Conservation (phyloP, 2,329 filamentous ascomycete genomes). For the Penicillium italicum region DNA sequence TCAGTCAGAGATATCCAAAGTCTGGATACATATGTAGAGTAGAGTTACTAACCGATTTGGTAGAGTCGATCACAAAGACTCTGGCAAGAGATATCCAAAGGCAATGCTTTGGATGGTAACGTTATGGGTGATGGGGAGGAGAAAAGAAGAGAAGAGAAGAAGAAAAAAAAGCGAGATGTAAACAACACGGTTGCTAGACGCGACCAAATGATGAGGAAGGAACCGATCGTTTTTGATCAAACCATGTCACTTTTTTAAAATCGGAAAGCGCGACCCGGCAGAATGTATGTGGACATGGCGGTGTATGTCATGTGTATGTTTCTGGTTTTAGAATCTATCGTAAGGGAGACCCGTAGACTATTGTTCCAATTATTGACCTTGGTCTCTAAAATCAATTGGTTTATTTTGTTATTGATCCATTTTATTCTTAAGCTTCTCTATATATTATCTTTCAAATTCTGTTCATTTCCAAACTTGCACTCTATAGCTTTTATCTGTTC, state of each 20-base stretch:
- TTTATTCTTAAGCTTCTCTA: neutral
- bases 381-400: neutral
- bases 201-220: neutral
- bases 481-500: neutral
- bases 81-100: neutral
- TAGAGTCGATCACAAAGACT: neutral
- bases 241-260: conserved; percentile 6
- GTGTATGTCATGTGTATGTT: neutral
- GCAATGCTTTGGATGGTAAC: neutral
- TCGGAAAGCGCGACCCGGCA: conserved; percentile 5
- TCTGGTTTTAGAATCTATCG: neutral
- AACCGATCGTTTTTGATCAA: neutral
- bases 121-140: neutral
- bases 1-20: neutral
- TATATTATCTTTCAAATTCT: neutral
- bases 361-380: neutral
- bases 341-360: neutral
- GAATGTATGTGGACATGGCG: neutral
- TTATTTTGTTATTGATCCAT: too few species aligned
- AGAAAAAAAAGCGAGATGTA: neutral
- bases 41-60: neutral
- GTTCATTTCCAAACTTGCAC: neutral
- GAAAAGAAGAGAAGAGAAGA: neutral
- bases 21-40: neutral
- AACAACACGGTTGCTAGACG: conserved; percentile 2